Conservation (phyloP, 1,284 basidiomycete genomes). For the Xanthoconium separans region DNA sequence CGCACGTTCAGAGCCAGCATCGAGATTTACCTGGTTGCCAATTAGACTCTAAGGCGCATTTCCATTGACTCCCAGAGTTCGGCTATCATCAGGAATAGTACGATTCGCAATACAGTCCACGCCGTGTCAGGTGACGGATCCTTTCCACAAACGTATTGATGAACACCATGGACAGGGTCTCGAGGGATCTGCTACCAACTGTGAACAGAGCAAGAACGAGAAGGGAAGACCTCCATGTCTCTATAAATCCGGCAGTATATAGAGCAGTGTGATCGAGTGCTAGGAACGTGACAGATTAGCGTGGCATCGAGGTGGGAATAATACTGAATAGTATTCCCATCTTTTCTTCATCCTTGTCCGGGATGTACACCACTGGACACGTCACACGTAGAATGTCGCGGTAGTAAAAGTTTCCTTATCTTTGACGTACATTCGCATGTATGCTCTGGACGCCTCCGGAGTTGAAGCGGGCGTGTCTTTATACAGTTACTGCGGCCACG, state of each 20-base stretch:
- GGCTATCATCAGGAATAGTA: constrained; percentile 6
- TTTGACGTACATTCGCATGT: background rate
- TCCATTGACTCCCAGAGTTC: constrained; percentile 1
- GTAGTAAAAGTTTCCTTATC: background rate
- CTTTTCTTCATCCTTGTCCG: constrained; percentile 10
- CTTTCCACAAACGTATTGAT: constrained; percentile 14
- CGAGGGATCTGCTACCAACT: constrained; percentile 10
- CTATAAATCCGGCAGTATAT: constrained; percentile 17
- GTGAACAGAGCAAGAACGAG: constrained; percentile 23
- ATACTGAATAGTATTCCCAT: constrained; percentile 19
- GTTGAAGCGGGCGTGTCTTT: too few species aligned
- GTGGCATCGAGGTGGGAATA: background rate
- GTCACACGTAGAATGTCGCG: background rate
- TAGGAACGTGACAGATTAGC: background rate
- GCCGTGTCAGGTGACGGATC: constrained; percentile 18
- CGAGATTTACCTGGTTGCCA: constrained; percentile 11
- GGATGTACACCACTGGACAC: constrained; percentile 1
- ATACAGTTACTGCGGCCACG: too few species aligned
- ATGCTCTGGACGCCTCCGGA: too few species aligned
- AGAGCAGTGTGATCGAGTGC: constrained; percentile 19
- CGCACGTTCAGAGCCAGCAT: too few species aligned
- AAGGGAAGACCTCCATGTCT: constrained; percentile 21
- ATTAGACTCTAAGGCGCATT: background rate
- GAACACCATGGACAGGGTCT: constrained; percentile 8
- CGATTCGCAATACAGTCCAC: constrained; percentile 15